Evolutionary conservation across 2,329 filamentous ascomycete genomes (phyloP).

Genomic region (Purpureocillium takamizusanense): DNA sequence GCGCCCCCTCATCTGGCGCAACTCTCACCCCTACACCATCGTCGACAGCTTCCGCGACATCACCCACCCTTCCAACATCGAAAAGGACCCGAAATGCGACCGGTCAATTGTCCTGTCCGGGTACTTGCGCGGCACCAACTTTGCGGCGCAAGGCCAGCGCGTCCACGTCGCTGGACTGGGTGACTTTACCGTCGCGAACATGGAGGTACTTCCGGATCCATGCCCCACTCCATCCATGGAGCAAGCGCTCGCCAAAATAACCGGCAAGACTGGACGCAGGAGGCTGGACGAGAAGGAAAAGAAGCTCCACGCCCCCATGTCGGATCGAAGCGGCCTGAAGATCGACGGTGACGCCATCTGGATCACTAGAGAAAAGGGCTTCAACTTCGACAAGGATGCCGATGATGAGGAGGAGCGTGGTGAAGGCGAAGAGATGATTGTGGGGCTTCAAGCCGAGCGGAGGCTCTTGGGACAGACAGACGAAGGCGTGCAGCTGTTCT

Average conservation of each 20-base stretch:
- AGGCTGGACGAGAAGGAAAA: constrained; percentile 95
- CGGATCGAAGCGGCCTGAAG: constrained; percentile 88
- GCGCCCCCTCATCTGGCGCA: constrained; percentile 90
- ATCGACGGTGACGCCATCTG: constrained; percentile 97
- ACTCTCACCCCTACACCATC: constrained; percentile 88
- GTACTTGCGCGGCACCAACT: constrained; percentile 91
- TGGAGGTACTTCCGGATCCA: constrained; percentile 85
- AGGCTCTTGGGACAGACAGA: constrained; percentile 75
- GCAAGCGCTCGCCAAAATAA: constrained; percentile 73
- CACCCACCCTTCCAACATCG: constrained; percentile 84
- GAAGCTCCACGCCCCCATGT: constrained; percentile 94
- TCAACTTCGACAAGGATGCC: constrained; percentile 62
- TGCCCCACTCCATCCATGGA: constrained; percentile 91
- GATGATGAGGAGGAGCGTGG: constrained; percentile 72
- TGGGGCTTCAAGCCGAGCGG: constrained; percentile 77
- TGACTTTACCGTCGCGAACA: constrained; percentile 72
- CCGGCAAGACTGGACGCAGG: constrained; percentile 71
- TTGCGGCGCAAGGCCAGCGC: constrained; percentile 72
- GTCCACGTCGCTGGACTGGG: constrained; percentile 91
- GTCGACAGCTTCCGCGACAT: constrained; percentile 93
- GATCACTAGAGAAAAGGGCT: constrained; percentile 62
- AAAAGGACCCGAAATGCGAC: constrained; percentile 82
- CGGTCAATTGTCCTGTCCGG: constrained; percentile 86
- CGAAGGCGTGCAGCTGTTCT: constrained; percentile 77
- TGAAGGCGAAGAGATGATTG: constrained; percentile 91